Evolutionary conservation across 179 eudicot species (phyloP).

Genomic region (Carnegiea gigantea): DNA sequence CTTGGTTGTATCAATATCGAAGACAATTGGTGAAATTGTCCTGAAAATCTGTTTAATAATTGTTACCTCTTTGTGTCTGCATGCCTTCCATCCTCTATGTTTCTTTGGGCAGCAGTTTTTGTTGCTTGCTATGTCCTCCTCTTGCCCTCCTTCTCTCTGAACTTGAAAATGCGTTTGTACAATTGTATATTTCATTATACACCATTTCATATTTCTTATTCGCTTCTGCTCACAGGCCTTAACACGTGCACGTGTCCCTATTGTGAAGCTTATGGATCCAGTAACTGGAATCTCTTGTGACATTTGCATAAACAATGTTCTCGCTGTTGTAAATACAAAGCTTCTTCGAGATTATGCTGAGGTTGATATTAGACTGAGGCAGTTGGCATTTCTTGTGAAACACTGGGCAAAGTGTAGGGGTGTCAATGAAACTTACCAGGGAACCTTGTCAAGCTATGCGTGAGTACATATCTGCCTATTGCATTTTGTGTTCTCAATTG

Average conservation of each 20-base stretch:
- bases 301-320: slow-evolving; percentile 84
- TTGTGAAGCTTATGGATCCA: slow-evolving; percentile 97
- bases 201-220: background rate
- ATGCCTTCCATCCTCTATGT: background rate
- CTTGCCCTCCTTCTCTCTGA: background rate
- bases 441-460: slow-evolving; percentile 98
- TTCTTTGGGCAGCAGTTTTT: background rate
- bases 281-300: slow-evolving; percentile 88
- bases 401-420: slow-evolving; percentile 98
- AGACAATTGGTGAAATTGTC: no score
- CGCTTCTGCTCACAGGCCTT: slow-evolving; percentile 58
- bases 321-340: slow-evolving; percentile 95
- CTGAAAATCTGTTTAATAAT: no score
- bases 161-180: background rate
- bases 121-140: background rate
- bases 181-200: background rate
- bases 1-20: no score
- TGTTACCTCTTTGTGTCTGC: no score
- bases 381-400: slow-evolving; percentile 90
- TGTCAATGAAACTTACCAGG: slow-evolving; percentile 94
- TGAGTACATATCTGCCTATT: slow-evolving; percentile 39
- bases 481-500: background rate
- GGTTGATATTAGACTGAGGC: slow-evolving; percentile 82
- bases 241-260: slow-evolving; percentile 95
- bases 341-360: slow-evolving; percentile 83